These are phyloP conservation scores for Cardamine chenopodiifolia DNA, from an alignment of 345 rosid genomes.

Conservation along the genomic window DNA sequence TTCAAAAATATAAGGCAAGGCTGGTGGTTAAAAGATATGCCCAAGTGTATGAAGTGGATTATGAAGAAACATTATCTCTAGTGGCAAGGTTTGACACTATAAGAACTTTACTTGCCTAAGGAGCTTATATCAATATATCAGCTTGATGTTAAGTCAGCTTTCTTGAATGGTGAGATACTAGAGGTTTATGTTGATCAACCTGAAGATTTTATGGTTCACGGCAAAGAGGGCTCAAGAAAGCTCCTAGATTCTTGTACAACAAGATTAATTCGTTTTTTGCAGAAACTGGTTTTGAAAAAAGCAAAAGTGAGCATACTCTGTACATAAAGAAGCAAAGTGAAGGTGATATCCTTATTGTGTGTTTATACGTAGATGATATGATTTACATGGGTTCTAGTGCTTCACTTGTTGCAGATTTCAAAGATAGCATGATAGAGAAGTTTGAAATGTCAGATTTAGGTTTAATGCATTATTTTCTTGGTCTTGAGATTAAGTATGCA, in stretches of 20 bases:
- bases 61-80: background rate
- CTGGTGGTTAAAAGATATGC: slow-evolving; percentile 4
- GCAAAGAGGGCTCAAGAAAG: background rate
- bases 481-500: slow-evolving; percentile 6
- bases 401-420: background rate
- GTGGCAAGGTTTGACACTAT: slow-evolving; percentile 7
- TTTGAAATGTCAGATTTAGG: background rate
- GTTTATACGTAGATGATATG: slow-evolving; percentile 4
- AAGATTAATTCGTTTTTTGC: slow-evolving; percentile 21
- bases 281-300: background rate
- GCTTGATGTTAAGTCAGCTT: slow-evolving; percentile 29
- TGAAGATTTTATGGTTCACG: slow-evolving; percentile 4
- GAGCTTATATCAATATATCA: slow-evolving; percentile 17
- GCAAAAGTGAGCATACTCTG: background rate
- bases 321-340: slow-evolving; percentile 2
- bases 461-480: background rate
- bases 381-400: slow-evolving; percentile 9
- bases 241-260: background rate
- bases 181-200: slow-evolving; percentile 4
- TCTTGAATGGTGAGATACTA: slow-evolving; percentile 24
- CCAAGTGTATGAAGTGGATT: background rate
- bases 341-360: background rate
- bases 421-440: background rate
- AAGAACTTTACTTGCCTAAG: background rate
- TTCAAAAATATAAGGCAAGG: slow-evolving; percentile 9